Conservation (phyloP, 2,329 filamentous ascomycete genomes). For the Alternaria viburni region DNA sequence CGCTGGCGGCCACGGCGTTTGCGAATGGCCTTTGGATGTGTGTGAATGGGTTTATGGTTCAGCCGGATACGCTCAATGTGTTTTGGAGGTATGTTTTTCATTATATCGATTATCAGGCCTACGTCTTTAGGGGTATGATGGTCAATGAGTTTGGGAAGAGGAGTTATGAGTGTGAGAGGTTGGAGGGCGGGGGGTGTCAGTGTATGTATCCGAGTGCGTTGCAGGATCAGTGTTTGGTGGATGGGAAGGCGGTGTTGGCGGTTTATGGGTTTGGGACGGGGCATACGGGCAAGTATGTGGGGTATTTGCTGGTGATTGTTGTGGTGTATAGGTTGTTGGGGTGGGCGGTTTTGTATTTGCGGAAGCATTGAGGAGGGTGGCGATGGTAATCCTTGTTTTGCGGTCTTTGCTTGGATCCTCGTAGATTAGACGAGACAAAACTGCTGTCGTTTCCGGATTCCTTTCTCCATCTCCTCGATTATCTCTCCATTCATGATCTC, state of each 20-base stretch:
- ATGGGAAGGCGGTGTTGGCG: slow-evolving; percentile 72
- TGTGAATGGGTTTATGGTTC: slow-evolving; percentile 81
- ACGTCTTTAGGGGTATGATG: slow-evolving; percentile 94
- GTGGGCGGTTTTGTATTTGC: slow-evolving; percentile 64
- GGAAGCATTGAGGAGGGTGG: slow-evolving; percentile 29
- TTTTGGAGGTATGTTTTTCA: slow-evolving; percentile 90
- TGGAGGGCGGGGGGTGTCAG: slow-evolving; percentile 54
- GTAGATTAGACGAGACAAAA: background rate
- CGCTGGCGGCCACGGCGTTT: slow-evolving; percentile 80
- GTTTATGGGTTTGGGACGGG: slow-evolving; percentile 73
- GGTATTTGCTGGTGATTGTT: slow-evolving; percentile 79
- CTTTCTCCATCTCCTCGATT: background rate
- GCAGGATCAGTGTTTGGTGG: slow-evolving; percentile 70
- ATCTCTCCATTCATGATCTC: background rate
- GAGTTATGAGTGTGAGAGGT: slow-evolving; percentile 65
- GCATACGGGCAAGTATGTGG: slow-evolving; percentile 71
- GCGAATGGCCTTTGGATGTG: slow-evolving; percentile 91
- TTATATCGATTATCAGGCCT: slow-evolving; percentile 86
- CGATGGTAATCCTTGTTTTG: background rate
- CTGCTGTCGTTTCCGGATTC: background rate
- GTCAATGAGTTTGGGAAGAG: slow-evolving; percentile 79
- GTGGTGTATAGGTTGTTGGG: slow-evolving; percentile 73
- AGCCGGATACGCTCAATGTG: slow-evolving; percentile 72
- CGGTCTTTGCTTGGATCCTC: background rate
- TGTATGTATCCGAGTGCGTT: slow-evolving; percentile 76